Base-by-base conservation (phyloP, 2,329 filamentous ascomycete genomes). In the Colletotrichum sp. region DNA sequence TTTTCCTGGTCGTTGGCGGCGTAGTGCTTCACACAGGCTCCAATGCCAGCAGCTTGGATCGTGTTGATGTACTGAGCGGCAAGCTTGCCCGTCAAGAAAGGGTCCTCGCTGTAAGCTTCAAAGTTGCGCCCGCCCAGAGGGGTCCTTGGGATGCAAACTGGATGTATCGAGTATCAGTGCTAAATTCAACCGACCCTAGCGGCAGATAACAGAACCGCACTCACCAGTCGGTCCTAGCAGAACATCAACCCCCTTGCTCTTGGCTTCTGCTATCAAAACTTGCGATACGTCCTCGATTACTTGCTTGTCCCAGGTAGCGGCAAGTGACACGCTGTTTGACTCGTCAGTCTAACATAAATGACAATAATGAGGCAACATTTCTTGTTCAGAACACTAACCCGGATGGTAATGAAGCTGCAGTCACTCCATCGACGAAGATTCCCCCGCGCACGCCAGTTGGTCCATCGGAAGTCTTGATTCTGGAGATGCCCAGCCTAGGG, bases 51-150 rank as follows among this genome's bases (percentile, higher is more conserved):
- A 15, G 21, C 24, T 26, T 56, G 52, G 8, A 56, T 26, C 12
- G 21, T 9, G 15, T 21, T 26, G 24, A 26, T 88, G 0, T 92
- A 93, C 82, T 92, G 88, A 16, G 87, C 87, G 80, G 92, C 90
- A 12, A 89, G 90, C 75, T 93, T 86, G n/a, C 92, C 93, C 15
- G 91, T 76, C 1, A 96, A 88, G 65, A 96, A 95, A 0, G 95
- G 94, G 81, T 97, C 95, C 2, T 93, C 88, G 1, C 94, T 93
- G 80, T 96, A 97, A 0, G 93, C 94, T 82, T 97, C 95, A 94
- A 94, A 97, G 81, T 95, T 95, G 55, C 95, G 88, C 0, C 95
- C 95, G 38, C 92, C 95, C 60, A 91, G 87, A 2, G 94, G 93
- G 18, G 80, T 79, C 10, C 56, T 32, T 58, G n/a, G 52, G 15